Evolutionary conservation across 2,329 filamentous ascomycete genomes (phyloP).

Genomic region (Diplodia corticola): DNA sequence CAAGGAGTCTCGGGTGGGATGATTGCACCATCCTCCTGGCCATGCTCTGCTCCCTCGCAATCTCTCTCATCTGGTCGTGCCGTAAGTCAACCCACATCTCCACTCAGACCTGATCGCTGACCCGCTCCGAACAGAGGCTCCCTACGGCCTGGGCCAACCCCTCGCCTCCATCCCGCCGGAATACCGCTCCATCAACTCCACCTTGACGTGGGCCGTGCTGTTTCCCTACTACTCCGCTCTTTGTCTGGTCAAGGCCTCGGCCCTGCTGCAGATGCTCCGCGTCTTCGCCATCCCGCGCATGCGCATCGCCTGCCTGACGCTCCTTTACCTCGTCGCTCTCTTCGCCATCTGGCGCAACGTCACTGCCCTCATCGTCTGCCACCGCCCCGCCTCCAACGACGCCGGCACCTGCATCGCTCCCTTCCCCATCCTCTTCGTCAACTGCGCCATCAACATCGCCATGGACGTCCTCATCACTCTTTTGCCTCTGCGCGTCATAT

Average conservation of each 20-base stretch:
- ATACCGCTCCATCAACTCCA: background rate
- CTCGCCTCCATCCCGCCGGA: background rate
- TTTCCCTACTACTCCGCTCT: slow-evolving; percentile 22
- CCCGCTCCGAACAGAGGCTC: background rate
- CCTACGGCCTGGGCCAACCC: slow-evolving; percentile 9
- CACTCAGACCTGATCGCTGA: background rate
- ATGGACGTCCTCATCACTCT: slow-evolving; percentile 18
- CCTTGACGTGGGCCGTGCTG: slow-evolving; percentile 1
- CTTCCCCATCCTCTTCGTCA: slow-evolving; percentile 14
- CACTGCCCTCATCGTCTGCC: slow-evolving; percentile 18
- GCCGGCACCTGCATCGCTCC: slow-evolving; percentile 18
- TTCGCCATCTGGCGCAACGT: slow-evolving; percentile 7
- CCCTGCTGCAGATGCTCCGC: slow-evolving; percentile 21
- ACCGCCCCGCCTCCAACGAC: background rate
- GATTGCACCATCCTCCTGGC: slow-evolving; percentile 16
- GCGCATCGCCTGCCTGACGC: background rate
- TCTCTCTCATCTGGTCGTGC: slow-evolving; percentile 5
- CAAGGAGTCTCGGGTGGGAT: slow-evolving; percentile 18
- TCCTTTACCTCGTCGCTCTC: slow-evolving; percentile 10
- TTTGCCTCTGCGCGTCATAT: slow-evolving; percentile 11
- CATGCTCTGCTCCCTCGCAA: background rate
- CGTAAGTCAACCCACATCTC: background rate
- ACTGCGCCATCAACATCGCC: slow-evolving; percentile 16
- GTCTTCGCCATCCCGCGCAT: slow-evolving; percentile 15
- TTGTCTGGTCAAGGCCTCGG: slow-evolving; percentile 23